Conservation (phyloP, 352 stramenopile species). For the Pythium rhizo-oryzae region DNA sequence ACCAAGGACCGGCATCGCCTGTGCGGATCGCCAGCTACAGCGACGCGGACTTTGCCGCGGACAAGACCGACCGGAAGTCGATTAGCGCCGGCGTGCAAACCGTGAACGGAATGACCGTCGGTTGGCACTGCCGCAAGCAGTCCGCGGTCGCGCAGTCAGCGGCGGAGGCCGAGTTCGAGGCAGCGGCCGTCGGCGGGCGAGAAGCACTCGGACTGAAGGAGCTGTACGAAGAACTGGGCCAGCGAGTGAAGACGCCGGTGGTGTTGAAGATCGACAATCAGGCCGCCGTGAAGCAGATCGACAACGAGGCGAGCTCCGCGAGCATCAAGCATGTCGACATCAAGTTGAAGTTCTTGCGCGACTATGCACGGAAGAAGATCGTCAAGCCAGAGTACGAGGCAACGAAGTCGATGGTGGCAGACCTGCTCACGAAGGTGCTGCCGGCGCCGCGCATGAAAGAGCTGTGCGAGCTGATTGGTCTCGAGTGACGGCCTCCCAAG, state of each 20-base stretch:
- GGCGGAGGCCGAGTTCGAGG: conserved; percentile 12
- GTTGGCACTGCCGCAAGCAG: conserved; percentile 30
- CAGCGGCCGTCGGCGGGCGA: background rate
- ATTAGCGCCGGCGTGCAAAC: conserved; percentile 19
- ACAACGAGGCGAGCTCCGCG: conserved; percentile 19
- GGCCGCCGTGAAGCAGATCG: conserved; percentile 21
- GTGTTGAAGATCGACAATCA: conserved; percentile 28
- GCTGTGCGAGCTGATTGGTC: conserved; percentile 4
- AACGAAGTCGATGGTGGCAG: conserved; percentile 17
- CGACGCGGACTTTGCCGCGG: conserved; percentile 29
- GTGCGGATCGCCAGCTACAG: conserved; percentile 15
- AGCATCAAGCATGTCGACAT: conserved; percentile 25
- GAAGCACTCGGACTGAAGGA: background rate
- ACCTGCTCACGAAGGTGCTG: conserved; percentile 23
- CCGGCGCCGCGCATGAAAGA: conserved; percentile 12
- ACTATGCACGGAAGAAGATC: conserved; percentile 2
- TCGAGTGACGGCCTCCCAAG: conserved; percentile 2
- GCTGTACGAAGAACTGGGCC: too few relatives aligned
- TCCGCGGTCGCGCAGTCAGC: conserved; percentile 1
- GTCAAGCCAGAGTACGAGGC: conserved; percentile 15
- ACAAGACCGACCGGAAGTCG: conserved; percentile 31
- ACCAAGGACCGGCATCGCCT: background rate
- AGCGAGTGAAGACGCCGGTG: too few relatives aligned
- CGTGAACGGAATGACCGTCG: conserved; percentile 25
- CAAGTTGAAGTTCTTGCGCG: conserved; percentile 19